Evolutionary conservation across 2,329 filamentous ascomycete genomes (phyloP).

Genomic region (Pseudogymnoascus sp.): DNA sequence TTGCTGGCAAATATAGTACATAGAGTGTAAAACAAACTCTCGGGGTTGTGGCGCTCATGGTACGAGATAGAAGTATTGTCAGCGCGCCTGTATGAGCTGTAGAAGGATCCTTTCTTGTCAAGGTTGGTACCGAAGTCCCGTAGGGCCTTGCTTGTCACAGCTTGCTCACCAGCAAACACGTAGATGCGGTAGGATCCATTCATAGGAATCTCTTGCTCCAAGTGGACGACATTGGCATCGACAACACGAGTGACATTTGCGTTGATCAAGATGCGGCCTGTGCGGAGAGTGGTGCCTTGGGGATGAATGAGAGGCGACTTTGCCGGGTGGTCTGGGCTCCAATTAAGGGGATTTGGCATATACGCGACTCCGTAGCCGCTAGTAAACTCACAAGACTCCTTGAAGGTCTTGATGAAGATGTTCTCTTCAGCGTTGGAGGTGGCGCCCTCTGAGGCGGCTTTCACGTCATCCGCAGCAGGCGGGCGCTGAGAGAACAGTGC

Average conservation of each 20-base stretch:
- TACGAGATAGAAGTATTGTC: constrained; percentile 58
- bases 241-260: constrained; percentile 77
- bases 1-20: constrained; percentile 65
- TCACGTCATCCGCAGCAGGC: constrained; percentile 64
- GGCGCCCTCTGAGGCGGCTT: constrained; percentile 46
- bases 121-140: constrained; percentile 61
- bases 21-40: constrained; percentile 73
- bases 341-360: constrained; percentile 74
- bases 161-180: constrained; percentile 67
- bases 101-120: constrained; percentile 61
- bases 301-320: constrained; percentile 63
- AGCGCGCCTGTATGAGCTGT: constrained; percentile 51
- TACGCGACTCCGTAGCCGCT: constrained; percentile 88
- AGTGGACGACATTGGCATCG: constrained; percentile 81
- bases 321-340: constrained; percentile 64
- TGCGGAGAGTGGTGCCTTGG: constrained; percentile 54
- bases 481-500: constrained; percentile 78
- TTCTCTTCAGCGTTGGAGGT: constrained; percentile 48
- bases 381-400: constrained; percentile 85
- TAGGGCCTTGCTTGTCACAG: constrained; percentile 53
- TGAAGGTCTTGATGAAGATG: constrained; percentile 82
- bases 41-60: constrained; percentile 78
- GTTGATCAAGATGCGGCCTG: constrained; percentile 69
- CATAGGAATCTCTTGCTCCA: constrained; percentile 81
- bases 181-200: constrained; percentile 86